These are phyloP conservation scores for Lyophyllum decastes DNA, from an alignment of 768 basidiomycete species.

Conservation along the genomic window DNA sequence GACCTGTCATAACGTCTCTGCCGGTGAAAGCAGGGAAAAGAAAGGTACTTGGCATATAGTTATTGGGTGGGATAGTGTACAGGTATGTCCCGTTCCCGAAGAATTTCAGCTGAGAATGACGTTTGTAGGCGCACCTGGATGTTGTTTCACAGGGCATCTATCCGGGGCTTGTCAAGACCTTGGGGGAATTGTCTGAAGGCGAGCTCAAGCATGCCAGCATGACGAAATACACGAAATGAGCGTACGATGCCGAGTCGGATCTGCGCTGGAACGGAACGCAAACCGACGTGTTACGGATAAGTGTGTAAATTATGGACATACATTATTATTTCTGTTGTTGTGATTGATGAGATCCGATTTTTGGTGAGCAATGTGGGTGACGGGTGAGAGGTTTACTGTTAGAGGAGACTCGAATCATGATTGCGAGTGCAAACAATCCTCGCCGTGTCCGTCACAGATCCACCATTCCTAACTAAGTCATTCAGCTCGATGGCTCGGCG, in stretches of 20 bases:
- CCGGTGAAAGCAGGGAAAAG: conserved; percentile 11
- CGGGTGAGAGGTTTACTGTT: too few species aligned
- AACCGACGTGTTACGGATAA: not conserved
- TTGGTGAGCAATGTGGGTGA: too few species aligned
- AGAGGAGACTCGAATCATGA: too few species aligned
- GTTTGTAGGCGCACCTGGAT: conserved; percentile 3
- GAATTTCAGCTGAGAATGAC: not conserved
- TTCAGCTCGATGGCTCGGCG: too few species aligned
- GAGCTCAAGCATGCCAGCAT: conserved; percentile 6
- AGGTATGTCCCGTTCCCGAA: conserved; percentile 2
- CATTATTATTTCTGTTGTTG: too few species aligned
- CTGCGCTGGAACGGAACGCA: not conserved
- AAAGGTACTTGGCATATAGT: conserved; percentile 2
- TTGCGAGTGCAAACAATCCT: too few species aligned
- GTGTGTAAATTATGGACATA: not conserved
- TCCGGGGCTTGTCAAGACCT: conserved; percentile 1
- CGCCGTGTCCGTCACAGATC: too few species aligned
- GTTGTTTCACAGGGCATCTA: not conserved
- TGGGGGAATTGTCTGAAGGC: not conserved
- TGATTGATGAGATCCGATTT: too few species aligned
- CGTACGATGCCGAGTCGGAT: not conserved
- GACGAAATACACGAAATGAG: conserved; percentile 4
- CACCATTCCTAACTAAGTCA: too few species aligned
- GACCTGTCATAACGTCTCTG: not conserved
- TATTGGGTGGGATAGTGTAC: conserved; percentile 13